Evolutionary conservation across 495 filamentous ascomycete genomes (phyloP).

Genomic region (Hypoxylon rickii): DNA sequence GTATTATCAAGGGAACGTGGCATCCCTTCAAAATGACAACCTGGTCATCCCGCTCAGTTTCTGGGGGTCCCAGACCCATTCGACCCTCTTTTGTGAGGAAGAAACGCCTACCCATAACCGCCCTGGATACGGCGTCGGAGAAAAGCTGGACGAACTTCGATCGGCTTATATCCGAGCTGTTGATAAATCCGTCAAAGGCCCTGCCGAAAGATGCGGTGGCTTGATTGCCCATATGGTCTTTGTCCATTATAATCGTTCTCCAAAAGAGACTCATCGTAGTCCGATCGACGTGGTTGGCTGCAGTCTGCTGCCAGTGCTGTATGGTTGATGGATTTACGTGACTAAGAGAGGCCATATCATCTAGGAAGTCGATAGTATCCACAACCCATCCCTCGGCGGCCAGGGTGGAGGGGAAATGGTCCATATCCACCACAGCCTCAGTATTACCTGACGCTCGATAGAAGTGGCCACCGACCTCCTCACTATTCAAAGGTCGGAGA

Average conservation of each 20-base stretch:
- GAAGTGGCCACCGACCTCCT: slow-evolving; percentile 14
- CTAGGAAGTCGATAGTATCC: slow-evolving; percentile 11
- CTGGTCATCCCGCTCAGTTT: slow-evolving; percentile 2
- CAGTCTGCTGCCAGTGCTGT: slow-evolving; percentile 4
- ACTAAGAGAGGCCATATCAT: background rate
- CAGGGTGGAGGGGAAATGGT: background rate
- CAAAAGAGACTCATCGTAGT: slow-evolving; percentile 7
- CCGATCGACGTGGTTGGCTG: background rate
- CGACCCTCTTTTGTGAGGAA: slow-evolving; percentile 15
- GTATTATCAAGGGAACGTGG: slow-evolving; percentile 18
- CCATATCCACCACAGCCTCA: slow-evolving; percentile 5
- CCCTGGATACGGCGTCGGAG: slow-evolving; percentile 13
- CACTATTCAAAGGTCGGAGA: slow-evolving; percentile 14
- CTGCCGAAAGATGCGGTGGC: slow-evolving; percentile 7
- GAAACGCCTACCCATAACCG: slow-evolving; percentile 7
- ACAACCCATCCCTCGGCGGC: slow-evolving; percentile 5
- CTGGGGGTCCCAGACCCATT: slow-evolving; percentile 17
- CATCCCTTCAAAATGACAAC: slow-evolving; percentile 13
- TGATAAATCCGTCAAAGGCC: slow-evolving; percentile 6
- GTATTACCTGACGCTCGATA: slow-evolving; percentile 14
- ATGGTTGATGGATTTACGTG: background rate
- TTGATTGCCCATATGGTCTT: slow-evolving; percentile 15
- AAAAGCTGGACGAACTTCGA: slow-evolving; percentile 15
- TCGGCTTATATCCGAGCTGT: background rate
- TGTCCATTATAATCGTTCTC: slow-evolving; percentile 18